Evolutionary conservation across 2,329 filamentous ascomycete species (phyloP).

Genomic region (Talaromyces piceae): DNA sequence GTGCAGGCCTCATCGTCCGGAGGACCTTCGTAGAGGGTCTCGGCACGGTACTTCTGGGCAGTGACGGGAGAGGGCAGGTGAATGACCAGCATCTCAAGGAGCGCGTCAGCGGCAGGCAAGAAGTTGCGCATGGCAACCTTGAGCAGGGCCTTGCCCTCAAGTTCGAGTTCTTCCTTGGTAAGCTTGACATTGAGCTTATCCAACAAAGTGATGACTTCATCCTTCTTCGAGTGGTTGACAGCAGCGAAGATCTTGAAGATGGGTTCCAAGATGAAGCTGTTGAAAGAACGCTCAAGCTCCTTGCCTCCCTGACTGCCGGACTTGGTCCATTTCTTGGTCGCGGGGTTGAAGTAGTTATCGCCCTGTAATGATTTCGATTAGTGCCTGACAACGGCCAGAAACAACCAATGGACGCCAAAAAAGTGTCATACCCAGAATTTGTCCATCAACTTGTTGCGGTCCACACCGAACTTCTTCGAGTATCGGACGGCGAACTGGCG

Average conservation of each 20-base stretch:
- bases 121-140: slow-evolving; percentile 99
- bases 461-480: slow-evolving; percentile 99
- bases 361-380: slow-evolving; percentile 45
- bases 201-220: slow-evolving; percentile 74
- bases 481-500: slow-evolving; percentile 94
- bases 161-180: slow-evolving; percentile 72
- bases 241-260: slow-evolving; percentile 98
- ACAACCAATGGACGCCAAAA: slow-evolving; percentile 31
- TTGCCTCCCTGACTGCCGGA: slow-evolving; percentile 74
- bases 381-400: not conserved
- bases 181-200: slow-evolving; percentile 97
- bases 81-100: slow-evolving; percentile 99
- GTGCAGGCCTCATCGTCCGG: slow-evolving; percentile 84
- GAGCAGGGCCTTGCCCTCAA: slow-evolving; percentile 95
- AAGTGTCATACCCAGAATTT: slow-evolving; percentile 73
- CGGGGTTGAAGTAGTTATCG: slow-evolving; percentile 99
- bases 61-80: slow-evolving; percentile 94
- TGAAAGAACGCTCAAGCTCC: slow-evolving; percentile 94
- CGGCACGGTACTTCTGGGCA: slow-evolving; percentile 94
- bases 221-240: slow-evolving; percentile 98
- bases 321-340: slow-evolving; percentile 99
- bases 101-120: slow-evolving; percentile 93
- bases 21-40: slow-evolving; percentile 98
- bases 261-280: slow-evolving; percentile 98
- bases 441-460: slow-evolving; percentile 99